Conservation (phyloP, 768 basidiomycete species). For the Zangia roseola region DNA sequence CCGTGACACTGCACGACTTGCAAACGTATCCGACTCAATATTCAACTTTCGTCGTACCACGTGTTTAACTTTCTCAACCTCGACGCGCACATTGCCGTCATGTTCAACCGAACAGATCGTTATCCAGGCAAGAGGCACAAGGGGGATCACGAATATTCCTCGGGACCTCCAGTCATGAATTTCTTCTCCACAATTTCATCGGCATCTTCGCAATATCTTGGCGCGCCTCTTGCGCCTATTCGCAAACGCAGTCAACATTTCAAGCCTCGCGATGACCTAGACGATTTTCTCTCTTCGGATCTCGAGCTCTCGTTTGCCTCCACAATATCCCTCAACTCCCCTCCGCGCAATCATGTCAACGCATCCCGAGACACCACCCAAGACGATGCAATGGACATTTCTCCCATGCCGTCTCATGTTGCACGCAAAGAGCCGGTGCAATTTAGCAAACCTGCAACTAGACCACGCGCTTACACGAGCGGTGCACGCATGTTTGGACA, state of each 20-base stretch:
- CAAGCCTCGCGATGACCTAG: slow-evolving; percentile 49
- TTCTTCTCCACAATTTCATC: slow-evolving; percentile 44
- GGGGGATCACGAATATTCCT: slow-evolving; percentile 32
- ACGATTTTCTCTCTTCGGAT: slow-evolving; percentile 72
- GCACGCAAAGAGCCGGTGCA: slow-evolving; percentile 30
- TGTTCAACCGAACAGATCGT: slow-evolving; percentile 42
- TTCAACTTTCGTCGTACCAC: slow-evolving; percentile 18
- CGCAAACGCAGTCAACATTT: slow-evolving; percentile 49
- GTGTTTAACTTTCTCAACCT: slow-evolving; percentile 16
- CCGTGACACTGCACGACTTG: slow-evolving; percentile 14
- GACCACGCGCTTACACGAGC: slow-evolving; percentile 67
- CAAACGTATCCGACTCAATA: slow-evolving; percentile 15
- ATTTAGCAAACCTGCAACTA: slow-evolving; percentile 33
- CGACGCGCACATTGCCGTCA: slow-evolving; percentile 33
- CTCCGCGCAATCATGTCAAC: slow-evolving; percentile 47
- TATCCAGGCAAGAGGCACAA: slow-evolving; percentile 47
- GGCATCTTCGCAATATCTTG: slow-evolving; percentile 45
- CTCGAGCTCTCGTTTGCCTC: slow-evolving; percentile 83
- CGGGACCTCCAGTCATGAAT: slow-evolving; percentile 48
- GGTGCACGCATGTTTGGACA: slow-evolving; percentile 68
- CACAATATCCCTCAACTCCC: slow-evolving; percentile 76
- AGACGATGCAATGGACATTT: slow-evolving; percentile 78
- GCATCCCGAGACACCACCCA: slow-evolving; percentile 49
- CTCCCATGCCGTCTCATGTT: slow-evolving; percentile 52
- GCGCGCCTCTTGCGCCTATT: slow-evolving; percentile 38